A percentile compares a stretch with the other conserved stretches of the same genome.
phyloP scores from a whole-genome alignment of 345 rosid genomes.

The Dipteronia sinensis region DNA sequence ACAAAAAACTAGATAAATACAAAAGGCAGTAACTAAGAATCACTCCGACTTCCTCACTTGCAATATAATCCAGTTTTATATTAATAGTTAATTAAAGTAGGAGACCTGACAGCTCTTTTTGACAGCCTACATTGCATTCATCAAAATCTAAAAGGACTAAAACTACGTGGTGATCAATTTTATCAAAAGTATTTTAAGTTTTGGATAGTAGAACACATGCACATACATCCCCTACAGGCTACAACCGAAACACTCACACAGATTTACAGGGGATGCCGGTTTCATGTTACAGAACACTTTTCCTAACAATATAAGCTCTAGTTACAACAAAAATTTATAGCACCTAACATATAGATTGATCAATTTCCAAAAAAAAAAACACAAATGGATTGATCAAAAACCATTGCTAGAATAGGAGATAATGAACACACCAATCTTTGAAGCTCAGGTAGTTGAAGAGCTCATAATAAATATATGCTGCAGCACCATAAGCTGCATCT shows the following conservation, averaged over 20 bases:
- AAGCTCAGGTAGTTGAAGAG: constrained; percentile 92
- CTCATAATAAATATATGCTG: constrained; percentile 98
- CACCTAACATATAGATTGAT: constrained; percentile 7
- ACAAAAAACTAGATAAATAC: not conserved
- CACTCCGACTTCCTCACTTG: not conserved
- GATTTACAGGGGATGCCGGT: not conserved
- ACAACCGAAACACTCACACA: not conserved
- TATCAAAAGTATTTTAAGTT: not conserved
- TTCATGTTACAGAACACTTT: not conserved
- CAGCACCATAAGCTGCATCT: constrained; percentile 97
- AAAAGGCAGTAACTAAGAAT: not conserved
- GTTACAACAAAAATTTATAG: too few relatives aligned
- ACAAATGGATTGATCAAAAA: constrained; percentile 11
- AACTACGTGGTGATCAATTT: not conserved
- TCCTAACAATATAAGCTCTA: not conserved
- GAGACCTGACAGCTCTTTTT: not conserved
- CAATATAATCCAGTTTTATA: not conserved
- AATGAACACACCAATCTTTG: constrained; percentile 73
- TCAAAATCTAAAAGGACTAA: too few relatives aligned
- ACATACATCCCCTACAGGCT: not conserved
- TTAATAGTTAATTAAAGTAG: not conserved
- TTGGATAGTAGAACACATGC: not conserved
- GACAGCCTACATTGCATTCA: not conserved
- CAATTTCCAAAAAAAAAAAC: not conserved
- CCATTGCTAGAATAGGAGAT: constrained; percentile 18